Conservation (phyloP, 2,329 filamentous ascomycete genomes). For the Botrytis paeoniae region DNA sequence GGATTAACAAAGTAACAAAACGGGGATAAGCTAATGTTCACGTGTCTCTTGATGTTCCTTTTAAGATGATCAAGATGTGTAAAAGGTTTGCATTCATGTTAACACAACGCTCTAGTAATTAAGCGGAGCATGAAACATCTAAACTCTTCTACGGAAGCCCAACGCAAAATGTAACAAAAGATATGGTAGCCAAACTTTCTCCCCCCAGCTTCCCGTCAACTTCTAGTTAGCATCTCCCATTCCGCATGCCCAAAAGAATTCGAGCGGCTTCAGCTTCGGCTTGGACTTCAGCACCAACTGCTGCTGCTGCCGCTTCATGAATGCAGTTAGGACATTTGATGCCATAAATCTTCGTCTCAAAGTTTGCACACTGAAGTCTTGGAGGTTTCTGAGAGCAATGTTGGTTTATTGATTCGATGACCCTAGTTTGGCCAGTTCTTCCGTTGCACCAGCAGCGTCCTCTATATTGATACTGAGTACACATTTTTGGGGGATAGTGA, state of each 20-base stretch:
- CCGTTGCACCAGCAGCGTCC: not conserved
- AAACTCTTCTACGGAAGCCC: not conserved
- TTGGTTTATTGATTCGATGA: not conserved
- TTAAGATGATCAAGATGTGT: not conserved
- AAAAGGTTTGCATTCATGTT: not conserved
- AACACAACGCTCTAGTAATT: not conserved
- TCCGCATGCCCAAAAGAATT: not conserved
- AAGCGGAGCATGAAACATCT: not conserved
- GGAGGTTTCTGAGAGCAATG: not conserved
- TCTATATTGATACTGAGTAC: accelerated
- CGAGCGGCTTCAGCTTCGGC: no score
- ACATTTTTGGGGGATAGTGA: not conserved
- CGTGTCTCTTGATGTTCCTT: not conserved
- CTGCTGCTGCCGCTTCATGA: not conserved
- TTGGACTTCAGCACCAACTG: no score
- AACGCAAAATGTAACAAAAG: not conserved
- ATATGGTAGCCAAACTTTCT: not conserved
- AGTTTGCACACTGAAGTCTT: not conserved
- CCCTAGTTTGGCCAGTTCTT: not conserved
- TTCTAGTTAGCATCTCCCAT: not conserved
- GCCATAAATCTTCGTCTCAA: accelerated
- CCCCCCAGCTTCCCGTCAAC: not conserved
- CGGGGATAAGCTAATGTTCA: not conserved
- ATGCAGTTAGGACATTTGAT: not conserved
- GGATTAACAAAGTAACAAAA: no score